Percentiles rank a stretch among this genome's conserved stretches.
Conservation (phyloP, 441 rosid species). For the Dalechampia spathulata region DNA sequence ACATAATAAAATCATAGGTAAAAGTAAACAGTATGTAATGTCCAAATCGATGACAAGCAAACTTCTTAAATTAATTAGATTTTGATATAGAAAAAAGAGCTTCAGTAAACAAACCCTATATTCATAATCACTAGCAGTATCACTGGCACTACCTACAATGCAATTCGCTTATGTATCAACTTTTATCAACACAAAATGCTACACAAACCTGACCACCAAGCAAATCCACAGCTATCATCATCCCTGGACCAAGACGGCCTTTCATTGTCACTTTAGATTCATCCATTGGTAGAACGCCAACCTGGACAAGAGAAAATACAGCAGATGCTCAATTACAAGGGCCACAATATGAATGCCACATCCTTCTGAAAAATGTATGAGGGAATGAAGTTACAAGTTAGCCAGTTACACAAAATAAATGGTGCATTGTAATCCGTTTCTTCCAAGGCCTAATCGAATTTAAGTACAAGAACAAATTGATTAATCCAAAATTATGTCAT, state of each 20-base stretch:
- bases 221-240: constrained; percentile 96
- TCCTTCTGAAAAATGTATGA: not conserved
- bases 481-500: not conserved
- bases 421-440: not conserved
- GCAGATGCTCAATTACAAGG: constrained; percentile 14
- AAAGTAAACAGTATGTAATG: not conserved
- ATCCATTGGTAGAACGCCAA: constrained; percentile 95
- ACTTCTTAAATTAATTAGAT: not conserved
- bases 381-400: not conserved
- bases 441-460: not conserved
- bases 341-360: not conserved
- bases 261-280: constrained; percentile 89
- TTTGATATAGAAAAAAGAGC: not conserved
- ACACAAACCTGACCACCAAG: constrained; percentile 81
- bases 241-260: constrained; percentile 99
- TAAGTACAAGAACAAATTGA: not conserved
- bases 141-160: not conserved
- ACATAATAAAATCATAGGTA: not conserved
- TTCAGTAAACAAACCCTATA: not conserved
- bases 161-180: not conserved
- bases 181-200: constrained; percentile 14
- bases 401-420: no score
- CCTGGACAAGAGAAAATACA: constrained; percentile 40
- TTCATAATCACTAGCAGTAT: not conserved
- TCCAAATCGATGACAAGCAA: not conserved